Percentiles rank a stretch among this genome's conserved stretches.
phyloP scores from a whole-genome alignment of 2,329 filamentous ascomycete genomes.

The Tothia fuscella region DNA sequence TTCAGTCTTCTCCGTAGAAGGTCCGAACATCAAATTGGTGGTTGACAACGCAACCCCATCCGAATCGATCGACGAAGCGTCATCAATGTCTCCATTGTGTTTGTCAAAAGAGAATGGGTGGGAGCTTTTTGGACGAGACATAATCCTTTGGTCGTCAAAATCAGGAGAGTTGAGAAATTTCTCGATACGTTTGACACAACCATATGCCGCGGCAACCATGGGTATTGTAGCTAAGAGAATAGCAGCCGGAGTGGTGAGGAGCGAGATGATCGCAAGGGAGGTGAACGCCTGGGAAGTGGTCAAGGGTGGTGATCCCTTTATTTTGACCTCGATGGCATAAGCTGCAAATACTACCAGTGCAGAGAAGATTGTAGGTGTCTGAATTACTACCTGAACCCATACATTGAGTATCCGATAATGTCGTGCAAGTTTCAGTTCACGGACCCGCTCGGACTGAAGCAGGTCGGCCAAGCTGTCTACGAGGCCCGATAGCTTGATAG shows the following conservation, averaged over 20 bases:
- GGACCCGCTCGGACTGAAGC: constrained; percentile 2
- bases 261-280: background rate
- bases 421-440: background rate
- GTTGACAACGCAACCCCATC: background rate
- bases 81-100: background rate
- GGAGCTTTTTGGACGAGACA: background rate
- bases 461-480: constrained; percentile 1
- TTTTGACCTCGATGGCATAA: constrained; percentile 3
- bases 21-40: background rate
- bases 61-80: background rate
- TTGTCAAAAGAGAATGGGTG: background rate
- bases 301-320: background rate
- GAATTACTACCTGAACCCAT: background rate
- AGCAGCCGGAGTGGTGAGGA: background rate
- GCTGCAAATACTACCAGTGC: constrained; percentile 2
- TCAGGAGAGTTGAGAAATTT: background rate
- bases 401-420: background rate
- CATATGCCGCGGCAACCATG: constrained; percentile 1
- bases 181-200: constrained; percentile 2
- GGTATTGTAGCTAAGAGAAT: background rate
- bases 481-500: constrained; percentile 5
- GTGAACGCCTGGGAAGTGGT: constrained; percentile 7
- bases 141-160: constrained; percentile 1
- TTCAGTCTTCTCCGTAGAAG: background rate
- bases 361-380: background rate